Conservation (phyloP, 306 rosid genomes). For the Prunus dulcis region DNA sequence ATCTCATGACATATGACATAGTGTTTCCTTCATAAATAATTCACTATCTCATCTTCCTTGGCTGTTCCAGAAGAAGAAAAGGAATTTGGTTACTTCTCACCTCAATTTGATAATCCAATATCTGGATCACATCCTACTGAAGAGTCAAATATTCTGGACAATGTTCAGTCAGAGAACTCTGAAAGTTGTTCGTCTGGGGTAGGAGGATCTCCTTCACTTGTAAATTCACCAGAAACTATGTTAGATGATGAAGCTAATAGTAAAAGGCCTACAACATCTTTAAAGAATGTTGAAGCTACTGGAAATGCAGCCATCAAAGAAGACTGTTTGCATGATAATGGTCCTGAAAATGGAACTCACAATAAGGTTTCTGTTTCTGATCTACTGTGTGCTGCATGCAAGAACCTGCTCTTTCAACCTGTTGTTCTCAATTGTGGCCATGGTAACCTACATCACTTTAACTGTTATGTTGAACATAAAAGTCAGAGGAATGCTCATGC, state of each 20-base stretch:
- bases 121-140: conserved; percentile 29
- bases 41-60: not conserved
- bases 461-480: not conserved
- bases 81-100: conserved; percentile 42
- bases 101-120: conserved; percentile 52
- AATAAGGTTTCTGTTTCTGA: conserved; percentile 50
- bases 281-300: conserved; percentile 3
- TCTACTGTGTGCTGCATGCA: conserved; percentile 68
- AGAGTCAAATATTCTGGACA: conserved; percentile 27
- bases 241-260: conserved; percentile 18
- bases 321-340: not conserved
- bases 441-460: conserved; percentile 43
- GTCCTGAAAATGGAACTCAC: conserved; percentile 19
- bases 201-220: conserved; percentile 7
- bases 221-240: conserved; percentile 4
- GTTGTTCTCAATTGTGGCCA: conserved; percentile 87
- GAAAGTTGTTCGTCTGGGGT: not conserved
- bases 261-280: not conserved
- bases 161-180: conserved; percentile 11
- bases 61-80: conserved; percentile 69
- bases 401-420: conserved; percentile 61
- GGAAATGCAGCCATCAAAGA: not conserved
- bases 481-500: conserved; percentile 4
- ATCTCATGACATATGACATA: not conserved
- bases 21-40: not conserved